These are phyloP conservation scores for Aphanocladium album DNA, from an alignment of 2,329 filamentous ascomycete genomes.

Conservation along the genomic window DNA sequence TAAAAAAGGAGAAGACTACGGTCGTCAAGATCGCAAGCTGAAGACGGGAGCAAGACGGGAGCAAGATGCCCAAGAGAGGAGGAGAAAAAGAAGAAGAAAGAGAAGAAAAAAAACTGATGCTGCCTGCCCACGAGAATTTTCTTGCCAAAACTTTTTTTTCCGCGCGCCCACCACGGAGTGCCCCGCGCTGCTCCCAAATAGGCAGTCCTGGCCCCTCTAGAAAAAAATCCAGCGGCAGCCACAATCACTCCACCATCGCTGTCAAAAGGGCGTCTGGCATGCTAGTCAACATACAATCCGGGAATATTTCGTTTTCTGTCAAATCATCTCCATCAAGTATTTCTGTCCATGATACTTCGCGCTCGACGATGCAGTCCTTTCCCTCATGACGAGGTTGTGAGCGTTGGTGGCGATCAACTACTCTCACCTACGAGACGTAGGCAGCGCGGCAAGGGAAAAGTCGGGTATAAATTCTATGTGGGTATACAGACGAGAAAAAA, in stretches of 20 bases:
- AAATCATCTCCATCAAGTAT: too few species aligned
- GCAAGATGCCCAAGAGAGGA: conserved; percentile 19
- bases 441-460: neutral
- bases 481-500: neutral
- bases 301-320: too few species aligned
- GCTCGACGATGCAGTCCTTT: too few species aligned
- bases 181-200: conserved; percentile 9
- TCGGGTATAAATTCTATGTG: conserved; percentile 1
- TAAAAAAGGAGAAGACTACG: neutral
- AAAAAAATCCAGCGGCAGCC: neutral
- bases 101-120: conserved; percentile 9
- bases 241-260: neutral
- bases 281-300: too few species aligned
- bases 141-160: conserved; percentile 8
- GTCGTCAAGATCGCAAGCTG: neutral
- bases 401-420: too few species aligned
- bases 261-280: neutral
- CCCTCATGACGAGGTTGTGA: too few species aligned
- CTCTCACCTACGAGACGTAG: neutral
- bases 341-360: too few species aligned
- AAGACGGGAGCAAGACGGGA: neutral
- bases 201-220: conserved; percentile 3
- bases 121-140: conserved; percentile 10
- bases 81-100: conserved; percentile 9
- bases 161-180: neutral